Conservation (phyloP, 805 yeast species). For the Tetrapisispora taiwanensis region DNA sequence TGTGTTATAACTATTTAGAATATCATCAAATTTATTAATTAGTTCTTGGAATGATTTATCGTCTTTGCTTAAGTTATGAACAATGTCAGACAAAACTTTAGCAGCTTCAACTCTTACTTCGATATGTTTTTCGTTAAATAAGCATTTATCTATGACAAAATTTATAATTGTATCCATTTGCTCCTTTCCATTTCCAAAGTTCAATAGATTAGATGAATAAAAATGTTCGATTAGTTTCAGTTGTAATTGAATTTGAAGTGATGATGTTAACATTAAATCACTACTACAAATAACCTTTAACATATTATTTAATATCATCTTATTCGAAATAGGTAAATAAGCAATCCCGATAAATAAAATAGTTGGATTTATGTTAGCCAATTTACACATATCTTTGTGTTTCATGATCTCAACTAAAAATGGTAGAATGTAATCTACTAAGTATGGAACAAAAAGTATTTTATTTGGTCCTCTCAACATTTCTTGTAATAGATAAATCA, state of each 20-base stretch:
- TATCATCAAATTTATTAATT: constrained; percentile 33
- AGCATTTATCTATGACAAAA: constrained; percentile 35
- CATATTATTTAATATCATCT: constrained; percentile 33
- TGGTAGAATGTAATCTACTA: constrained; percentile 50
- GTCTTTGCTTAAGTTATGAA: constrained; percentile 48
- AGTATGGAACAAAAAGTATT: constrained; percentile 41
- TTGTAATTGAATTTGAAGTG: constrained; percentile 56
- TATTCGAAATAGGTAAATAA: constrained; percentile 34
- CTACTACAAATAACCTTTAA: constrained; percentile 37
- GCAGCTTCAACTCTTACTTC: constrained; percentile 73
- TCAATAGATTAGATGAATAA: constrained; percentile 57
- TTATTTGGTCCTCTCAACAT: constrained; percentile 47
- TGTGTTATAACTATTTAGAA: constrained; percentile 18
- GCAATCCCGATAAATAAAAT: constrained; percentile 38
- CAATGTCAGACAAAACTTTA: constrained; percentile 64
- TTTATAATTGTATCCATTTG: constrained; percentile 32
- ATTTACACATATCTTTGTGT: constrained; percentile 72
- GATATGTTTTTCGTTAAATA: constrained; percentile 52
- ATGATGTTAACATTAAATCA: constrained; percentile 30
- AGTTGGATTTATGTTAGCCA: constrained; percentile 50
- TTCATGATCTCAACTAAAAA: constrained; percentile 53
- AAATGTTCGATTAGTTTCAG: constrained; percentile 63
- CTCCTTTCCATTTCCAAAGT: constrained; percentile 40
- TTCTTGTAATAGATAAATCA: constrained; percentile 48
- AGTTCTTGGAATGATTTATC: constrained; percentile 21